Percentiles rank a stretch among this genome's conserved stretches.
These are phyloP conservation scores for Aspergillus bridgeri DNA, from an alignment of 495 filamentous ascomycete genomes.

Conservation along the genomic window DNA sequence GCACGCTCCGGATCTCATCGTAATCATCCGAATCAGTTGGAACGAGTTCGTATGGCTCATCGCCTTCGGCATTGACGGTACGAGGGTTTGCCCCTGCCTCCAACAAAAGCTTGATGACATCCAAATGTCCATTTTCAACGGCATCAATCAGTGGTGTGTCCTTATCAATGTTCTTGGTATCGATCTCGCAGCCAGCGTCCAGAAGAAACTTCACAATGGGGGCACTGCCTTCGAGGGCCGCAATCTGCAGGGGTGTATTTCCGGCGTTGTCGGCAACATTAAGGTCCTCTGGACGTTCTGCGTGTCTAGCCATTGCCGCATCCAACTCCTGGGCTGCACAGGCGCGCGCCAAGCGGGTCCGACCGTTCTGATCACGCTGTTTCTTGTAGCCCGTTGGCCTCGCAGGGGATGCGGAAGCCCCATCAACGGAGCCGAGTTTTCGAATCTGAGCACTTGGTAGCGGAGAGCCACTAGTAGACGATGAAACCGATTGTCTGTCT, in stretches of 20 bases:
- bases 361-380: conserved; percentile 78
- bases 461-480: conserved; percentile 67
- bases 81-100: conserved; percentile 85
- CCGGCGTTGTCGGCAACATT: conserved; percentile 89
- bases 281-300: conserved; percentile 78
- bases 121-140: conserved; percentile 87
- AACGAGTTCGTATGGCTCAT: conserved; percentile 82
- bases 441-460: conserved; percentile 65
- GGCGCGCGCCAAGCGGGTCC: conserved; percentile 79
- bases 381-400: conserved; percentile 72
- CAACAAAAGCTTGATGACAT: conserved; percentile 82
- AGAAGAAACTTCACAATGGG: conserved; percentile 73
- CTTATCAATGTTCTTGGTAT: conserved; percentile 76
- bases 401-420: conserved; percentile 59
- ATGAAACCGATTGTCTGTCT: conserved; percentile 70
- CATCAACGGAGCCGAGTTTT: conserved; percentile 56
- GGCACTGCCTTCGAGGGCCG: conserved; percentile 74
- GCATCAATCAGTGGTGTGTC: conserved; percentile 95
- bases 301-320: conserved; percentile 59
- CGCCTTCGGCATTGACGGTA: conserved; percentile 78
- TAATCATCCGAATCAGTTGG: conserved; percentile 65
- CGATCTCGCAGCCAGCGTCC: conserved; percentile 74
- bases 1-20: conserved; percentile 48
- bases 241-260: conserved; percentile 90
- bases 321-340: conserved; percentile 76